Percentiles rank a stretch among this genome's conserved stretches.
Conservation (phyloP, 805 yeast species). For the Myxozyma mucilagina region DNA sequence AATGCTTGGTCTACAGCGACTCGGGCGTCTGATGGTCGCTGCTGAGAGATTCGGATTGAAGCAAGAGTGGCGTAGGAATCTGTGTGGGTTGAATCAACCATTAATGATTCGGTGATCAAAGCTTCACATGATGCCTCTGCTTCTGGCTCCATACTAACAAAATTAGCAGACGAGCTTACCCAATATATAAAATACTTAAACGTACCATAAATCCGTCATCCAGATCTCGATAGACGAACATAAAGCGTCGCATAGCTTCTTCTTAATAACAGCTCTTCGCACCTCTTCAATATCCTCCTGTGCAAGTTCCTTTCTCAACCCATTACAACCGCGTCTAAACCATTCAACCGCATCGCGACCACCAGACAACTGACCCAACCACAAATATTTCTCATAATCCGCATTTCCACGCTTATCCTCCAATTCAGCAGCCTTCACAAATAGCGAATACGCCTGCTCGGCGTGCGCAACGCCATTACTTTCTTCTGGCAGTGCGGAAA, state of each 20-base stretch:
- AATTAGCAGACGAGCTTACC: constrained; percentile 15
- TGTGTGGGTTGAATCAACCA: constrained; percentile 56
- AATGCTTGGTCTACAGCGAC: constrained; percentile 69
- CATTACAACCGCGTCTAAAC: constrained; percentile 62
- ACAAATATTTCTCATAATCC: constrained; percentile 73
- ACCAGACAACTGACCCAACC: constrained; percentile 88
- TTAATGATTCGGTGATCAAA: constrained; percentile 63
- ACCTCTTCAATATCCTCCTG: constrained; percentile 23
- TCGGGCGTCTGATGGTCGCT: constrained; percentile 67
- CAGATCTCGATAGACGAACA: constrained; percentile 80
- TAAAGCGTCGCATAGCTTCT: constrained; percentile 71
- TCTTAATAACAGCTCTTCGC: constrained; percentile 44
- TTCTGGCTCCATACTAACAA: constrained; percentile 76
- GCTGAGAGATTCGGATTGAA: constrained; percentile 87
- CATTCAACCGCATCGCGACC: constrained; percentile 69
- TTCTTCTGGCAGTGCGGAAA: constrained; percentile 46
- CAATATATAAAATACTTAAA: background rate
- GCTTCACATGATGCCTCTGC: constrained; percentile 82
- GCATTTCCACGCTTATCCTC: constrained; percentile 52
- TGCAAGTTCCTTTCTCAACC: constrained; percentile 48
- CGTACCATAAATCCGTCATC: constrained; percentile 37
- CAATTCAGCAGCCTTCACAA: constrained; percentile 39
- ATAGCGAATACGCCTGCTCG: constrained; percentile 69
- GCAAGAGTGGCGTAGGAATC: constrained; percentile 82
- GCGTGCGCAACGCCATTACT: constrained; percentile 44